Evolutionary conservation across 2,329 filamentous ascomycete species (phyloP).

Genomic region (Fusarium musae): DNA sequence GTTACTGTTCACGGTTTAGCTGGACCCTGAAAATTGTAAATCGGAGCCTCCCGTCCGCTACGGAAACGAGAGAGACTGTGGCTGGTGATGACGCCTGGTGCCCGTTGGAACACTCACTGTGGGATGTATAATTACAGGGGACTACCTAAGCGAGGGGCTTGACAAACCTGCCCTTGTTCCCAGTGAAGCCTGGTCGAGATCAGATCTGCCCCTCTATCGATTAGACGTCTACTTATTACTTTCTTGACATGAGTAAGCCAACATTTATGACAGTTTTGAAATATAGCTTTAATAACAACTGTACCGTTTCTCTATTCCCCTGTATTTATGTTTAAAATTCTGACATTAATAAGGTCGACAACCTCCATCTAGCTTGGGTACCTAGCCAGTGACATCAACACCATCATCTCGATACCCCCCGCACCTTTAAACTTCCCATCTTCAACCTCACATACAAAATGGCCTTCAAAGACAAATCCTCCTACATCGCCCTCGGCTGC

Average conservation of each 20-base stretch:
- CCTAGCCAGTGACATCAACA: slow-evolving; percentile 1
- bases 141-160: slow-evolving; percentile 31
- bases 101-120: background rate
- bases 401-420: slow-evolving; percentile 12
- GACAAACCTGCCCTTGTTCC: slow-evolving; percentile 13
- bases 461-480: slow-evolving; percentile 48
- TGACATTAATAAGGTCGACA: background rate
- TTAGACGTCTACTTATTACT: slow-evolving; percentile 14
- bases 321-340: background rate
- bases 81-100: slow-evolving; percentile 27
- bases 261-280: too few species aligned
- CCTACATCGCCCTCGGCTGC: slow-evolving; percentile 67
- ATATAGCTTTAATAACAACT: background rate
- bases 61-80: slow-evolving; percentile 10
- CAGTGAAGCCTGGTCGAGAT: background rate
- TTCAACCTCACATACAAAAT: slow-evolving; percentile 24
- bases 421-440: slow-evolving; percentile 21
- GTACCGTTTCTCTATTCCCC: too few species aligned
- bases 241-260: slow-evolving; percentile 1
- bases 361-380: background rate
- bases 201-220: slow-evolving; percentile 31
- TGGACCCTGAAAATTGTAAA: slow-evolving; percentile 26
- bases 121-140: slow-evolving; percentile 1
- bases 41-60: slow-evolving; percentile 22
- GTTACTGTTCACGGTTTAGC: slow-evolving; percentile 18